A percentile compares a stretch with the other conserved stretches of the same genome.
Conservation (phyloP, 2,329 filamentous ascomycete genomes). For the Passalora sequoiae region DNA sequence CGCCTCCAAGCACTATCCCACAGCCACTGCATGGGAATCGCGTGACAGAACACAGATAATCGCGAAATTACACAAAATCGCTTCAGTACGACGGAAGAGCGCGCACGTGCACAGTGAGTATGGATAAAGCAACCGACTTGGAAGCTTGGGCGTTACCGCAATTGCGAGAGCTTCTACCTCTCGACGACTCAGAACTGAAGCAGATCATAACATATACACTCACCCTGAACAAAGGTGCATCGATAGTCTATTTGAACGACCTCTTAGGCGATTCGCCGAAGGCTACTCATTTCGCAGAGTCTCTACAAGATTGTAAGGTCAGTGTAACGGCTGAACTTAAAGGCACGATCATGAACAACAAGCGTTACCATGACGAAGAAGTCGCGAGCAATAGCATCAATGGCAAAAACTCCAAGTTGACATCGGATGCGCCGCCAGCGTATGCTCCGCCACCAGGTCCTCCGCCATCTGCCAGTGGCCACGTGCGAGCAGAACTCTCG, state of each 20-base stretch:
- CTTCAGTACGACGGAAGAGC: too few species aligned
- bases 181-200: conserved; percentile 17
- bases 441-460: conserved; percentile 13
- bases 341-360: background rate
- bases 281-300: conserved; percentile 12
- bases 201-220: conserved; percentile 17
- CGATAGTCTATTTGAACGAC: conserved; percentile 10
- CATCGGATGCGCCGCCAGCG: conserved; percentile 2
- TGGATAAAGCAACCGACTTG: conserved; percentile 5
- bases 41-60: too few species aligned
- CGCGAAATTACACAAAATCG: too few species aligned
- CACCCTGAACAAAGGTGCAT: conserved; percentile 13
- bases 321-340: too few species aligned
- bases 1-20: too few species aligned
- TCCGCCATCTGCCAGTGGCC: conserved; percentile 2
- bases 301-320: conserved; percentile 5
- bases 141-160: conserved; percentile 16
- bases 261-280: conserved; percentile 19
- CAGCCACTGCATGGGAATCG: too few species aligned
- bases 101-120: too few species aligned
- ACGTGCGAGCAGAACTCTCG: conserved; percentile 3
- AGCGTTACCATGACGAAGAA: background rate
- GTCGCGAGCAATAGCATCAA: background rate
- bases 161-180: conserved; percentile 15
- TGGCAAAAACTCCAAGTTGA: background rate